Base-by-base conservation (phyloP, 257 asterid species). In the Penstemon newberryi region DNA sequence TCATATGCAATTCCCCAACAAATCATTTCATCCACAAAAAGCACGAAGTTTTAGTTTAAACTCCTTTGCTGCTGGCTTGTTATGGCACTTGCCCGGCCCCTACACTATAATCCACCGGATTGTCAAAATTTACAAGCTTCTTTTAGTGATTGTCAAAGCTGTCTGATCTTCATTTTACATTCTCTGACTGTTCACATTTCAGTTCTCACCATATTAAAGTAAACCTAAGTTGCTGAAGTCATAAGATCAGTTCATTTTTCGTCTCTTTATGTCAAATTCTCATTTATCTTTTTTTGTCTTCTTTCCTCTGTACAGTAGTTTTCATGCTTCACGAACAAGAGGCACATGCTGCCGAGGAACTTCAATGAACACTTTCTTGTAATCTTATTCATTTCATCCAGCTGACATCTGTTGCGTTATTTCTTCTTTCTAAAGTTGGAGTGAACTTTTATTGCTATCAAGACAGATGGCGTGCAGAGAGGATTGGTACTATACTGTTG, bases 391-490 rank as follows among this genome's bases (percentile, higher is more conserved):
- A 42, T 66, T 52, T 64, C 57, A 42, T 71, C 41, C 63, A 39
- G 53, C 47, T 76, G 70, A 67, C 82, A 73, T 70, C 77, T 51
- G 19, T 38, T 70, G 13, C 67, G 33, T 70, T 7, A 2, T 47
- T 73, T 45, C 4, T 45, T 4, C 37, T 64, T 73, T 66, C 51
- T 65, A 47, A 49, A 94, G 99, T 62, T 85, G 89, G 99, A 94
- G 81, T 86, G 90, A 43, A 89, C 96, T 67, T 94, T 94, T 70
- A 94, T 94, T 63, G 98, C 99, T 76, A 94, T 94, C 83, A 94
- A 94, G 84, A 96, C 99, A 7, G 99, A 91, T 84, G 99, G 99
- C 72, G 98, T 91, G 68, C 99, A 94, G 69, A 89, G 99, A 80
- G 98, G 96, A 69, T 77, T 94, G 99, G 99, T 94, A 91, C 6